These are phyloP conservation scores for Graphilbum fragrans DNA, from an alignment of 2,329 filamentous ascomycete genomes.

Conservation along the genomic window DNA sequence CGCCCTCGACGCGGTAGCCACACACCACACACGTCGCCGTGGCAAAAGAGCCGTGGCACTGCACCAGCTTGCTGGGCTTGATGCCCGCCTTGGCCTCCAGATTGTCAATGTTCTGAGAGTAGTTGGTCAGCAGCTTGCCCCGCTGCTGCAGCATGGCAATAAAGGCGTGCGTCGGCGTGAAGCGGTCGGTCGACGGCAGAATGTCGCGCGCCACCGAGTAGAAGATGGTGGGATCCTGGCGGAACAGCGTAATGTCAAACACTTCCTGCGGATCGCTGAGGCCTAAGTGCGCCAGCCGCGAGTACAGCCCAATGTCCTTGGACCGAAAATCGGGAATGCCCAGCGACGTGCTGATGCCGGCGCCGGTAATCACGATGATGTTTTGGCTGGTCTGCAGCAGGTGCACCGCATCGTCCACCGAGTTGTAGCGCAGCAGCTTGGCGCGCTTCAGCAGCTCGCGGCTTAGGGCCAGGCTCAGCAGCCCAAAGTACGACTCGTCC, in stretches of 20 bases:
- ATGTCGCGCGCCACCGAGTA: slow-evolving; percentile 89
- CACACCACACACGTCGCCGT: slow-evolving; percentile 84
- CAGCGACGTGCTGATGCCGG: slow-evolving; percentile 90
- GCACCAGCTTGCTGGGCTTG: slow-evolving; percentile 66
- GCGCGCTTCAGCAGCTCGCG: slow-evolving; percentile 71
- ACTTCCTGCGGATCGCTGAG: slow-evolving; percentile 82
- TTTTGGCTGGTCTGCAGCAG: slow-evolving; percentile 65
- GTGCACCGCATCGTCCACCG: slow-evolving; percentile 72
- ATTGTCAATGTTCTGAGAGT: slow-evolving; percentile 98
- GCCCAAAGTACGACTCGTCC: slow-evolving; percentile 64
- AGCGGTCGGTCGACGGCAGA: slow-evolving; percentile 65
- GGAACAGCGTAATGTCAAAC: slow-evolving; percentile 83
- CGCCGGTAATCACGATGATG: slow-evolving; percentile 88
- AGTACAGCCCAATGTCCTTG: slow-evolving; percentile 83
- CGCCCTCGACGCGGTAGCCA: slow-evolving; percentile 58
- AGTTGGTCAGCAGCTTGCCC: slow-evolving; percentile 86
- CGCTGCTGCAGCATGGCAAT: slow-evolving; percentile 81
- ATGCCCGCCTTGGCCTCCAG: slow-evolving; percentile 83
- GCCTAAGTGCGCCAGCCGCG: slow-evolving; percentile 67
- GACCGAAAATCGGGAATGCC: slow-evolving; percentile 97
- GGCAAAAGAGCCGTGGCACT: slow-evolving; percentile 94
- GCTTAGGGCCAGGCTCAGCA: slow-evolving; percentile 66
- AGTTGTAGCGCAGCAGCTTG: slow-evolving; percentile 71
- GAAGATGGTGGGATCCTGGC: slow-evolving; percentile 77
- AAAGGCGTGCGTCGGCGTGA: slow-evolving; percentile 88